Evolutionary conservation across 1,284 basidiomycete genomes (phyloP).

Genomic region (Apiotrichum mycotoxinovorans): DNA sequence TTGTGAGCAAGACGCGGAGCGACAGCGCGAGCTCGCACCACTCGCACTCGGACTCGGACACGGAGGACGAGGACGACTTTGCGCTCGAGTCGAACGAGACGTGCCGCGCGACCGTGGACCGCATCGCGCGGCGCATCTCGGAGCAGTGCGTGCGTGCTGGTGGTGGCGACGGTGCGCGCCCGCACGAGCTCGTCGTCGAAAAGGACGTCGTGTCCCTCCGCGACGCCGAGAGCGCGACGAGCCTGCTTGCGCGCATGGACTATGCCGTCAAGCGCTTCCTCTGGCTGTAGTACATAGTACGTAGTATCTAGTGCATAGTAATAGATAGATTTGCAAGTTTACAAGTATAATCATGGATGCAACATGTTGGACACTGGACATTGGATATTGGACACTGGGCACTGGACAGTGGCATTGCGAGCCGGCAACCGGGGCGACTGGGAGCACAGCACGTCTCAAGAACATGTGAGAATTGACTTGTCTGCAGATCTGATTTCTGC

Average conservation of each 20-base stretch:
- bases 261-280: constrained; percentile 81
- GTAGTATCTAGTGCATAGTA: background rate
- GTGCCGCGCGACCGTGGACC: constrained; percentile 70
- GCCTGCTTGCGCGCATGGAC: constrained; percentile 81
- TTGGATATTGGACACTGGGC: too few species aligned
- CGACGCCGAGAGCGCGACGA: constrained; percentile 77
- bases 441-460: too few species aligned
- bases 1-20: constrained; percentile 24
- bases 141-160: constrained; percentile 62
- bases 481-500: too few species aligned
- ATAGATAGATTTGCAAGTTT: background rate
- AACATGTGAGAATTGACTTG: too few species aligned
- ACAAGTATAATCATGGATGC: background rate
- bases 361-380: too few species aligned
- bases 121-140: constrained; percentile 66
- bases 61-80: constrained; percentile 32
- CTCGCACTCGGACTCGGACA: constrained; percentile 15
- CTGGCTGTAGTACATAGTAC: constrained; percentile 58
- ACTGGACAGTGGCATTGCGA: too few species aligned
- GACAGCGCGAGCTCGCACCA: background rate
- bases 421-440: too few species aligned
- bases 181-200: constrained; percentile 56
- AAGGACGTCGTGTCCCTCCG: constrained; percentile 71
- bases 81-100: constrained; percentile 63
- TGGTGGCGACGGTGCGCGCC: constrained; percentile 46